Evolutionary conservation across 257 asterid genomes (phyloP).

Genomic region (Lantana camara): DNA sequence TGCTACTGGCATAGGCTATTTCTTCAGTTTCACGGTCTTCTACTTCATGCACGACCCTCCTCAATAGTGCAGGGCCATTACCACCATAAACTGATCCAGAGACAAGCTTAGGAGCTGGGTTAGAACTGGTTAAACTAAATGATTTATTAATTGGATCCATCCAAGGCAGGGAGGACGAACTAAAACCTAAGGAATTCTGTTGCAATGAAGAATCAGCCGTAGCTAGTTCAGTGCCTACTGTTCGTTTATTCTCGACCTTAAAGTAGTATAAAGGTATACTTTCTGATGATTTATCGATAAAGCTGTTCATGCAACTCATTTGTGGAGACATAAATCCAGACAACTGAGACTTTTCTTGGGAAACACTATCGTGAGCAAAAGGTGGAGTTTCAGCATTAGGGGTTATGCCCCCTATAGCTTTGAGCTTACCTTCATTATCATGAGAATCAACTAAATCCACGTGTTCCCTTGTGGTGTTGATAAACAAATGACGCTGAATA

Average conservation of each 20-base stretch:
- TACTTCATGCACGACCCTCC: slow-evolving; percentile 98
- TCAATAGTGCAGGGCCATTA: slow-evolving; percentile 68
- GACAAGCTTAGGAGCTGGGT: slow-evolving; percentile 77
- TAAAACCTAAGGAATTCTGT: slow-evolving; percentile 66
- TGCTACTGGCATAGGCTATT: slow-evolving; percentile 52
- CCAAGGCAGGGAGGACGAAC: slow-evolving; percentile 92
- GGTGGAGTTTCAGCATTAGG: slow-evolving; percentile 47
- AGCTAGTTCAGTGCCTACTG: slow-evolving; percentile 46
- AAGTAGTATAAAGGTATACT: slow-evolving; percentile 91
- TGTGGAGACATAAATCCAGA: slow-evolving; percentile 97
- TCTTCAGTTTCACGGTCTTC: slow-evolving; percentile 87
- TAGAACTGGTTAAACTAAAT: slow-evolving; percentile 78
- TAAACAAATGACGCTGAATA: slow-evolving; percentile 42
- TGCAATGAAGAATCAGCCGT: slow-evolving; percentile 69
- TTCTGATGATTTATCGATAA: slow-evolving; percentile 85
- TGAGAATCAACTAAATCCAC: slow-evolving; percentile 42
- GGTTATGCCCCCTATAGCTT: slow-evolving; percentile 47
- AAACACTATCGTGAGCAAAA: slow-evolving; percentile 54
- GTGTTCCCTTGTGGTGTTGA: slow-evolving; percentile 37
- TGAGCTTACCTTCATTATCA: slow-evolving; percentile 54
- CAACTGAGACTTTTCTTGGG: slow-evolving; percentile 83
- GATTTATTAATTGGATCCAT: slow-evolving; percentile 85
- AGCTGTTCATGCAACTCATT: slow-evolving; percentile 86
- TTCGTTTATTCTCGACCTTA: slow-evolving; percentile 72
- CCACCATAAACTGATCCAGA: slow-evolving; percentile 80